A percentile compares a stretch with the other conserved stretches of the same genome.
phyloP scores from a whole-genome alignment of 164 flowering plant genomes.

The Buxus sempervirens region DNA sequence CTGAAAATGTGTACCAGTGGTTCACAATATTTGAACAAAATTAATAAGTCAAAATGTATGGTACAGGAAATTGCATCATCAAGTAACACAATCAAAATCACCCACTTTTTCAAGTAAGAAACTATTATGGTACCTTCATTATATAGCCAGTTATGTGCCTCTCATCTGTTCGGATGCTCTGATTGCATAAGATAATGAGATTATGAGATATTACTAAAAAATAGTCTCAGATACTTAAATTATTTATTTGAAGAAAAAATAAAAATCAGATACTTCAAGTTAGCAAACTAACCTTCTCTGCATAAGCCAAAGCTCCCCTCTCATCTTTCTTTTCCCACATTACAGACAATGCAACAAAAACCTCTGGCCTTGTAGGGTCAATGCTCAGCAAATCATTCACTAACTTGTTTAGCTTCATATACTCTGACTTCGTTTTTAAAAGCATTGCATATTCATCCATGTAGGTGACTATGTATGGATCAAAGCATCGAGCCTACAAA shows the following conservation, averaged over 20 bases:
- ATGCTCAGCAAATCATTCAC: constrained; percentile 81
- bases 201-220: constrained; percentile 8
- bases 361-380: constrained; percentile 85
- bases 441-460: constrained; percentile 99
- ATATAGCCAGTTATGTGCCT: constrained; percentile 83
- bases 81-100: neutral
- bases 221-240: neutral
- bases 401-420: constrained; percentile 71
- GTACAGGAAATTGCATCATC: constrained; percentile 1
- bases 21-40: constrained; percentile 11
- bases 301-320: constrained; percentile 71
- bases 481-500: constrained; percentile 78
- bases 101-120: neutral
- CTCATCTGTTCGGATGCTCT: constrained; percentile 87
- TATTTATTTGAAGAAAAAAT: neutral
- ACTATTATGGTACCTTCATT: constrained; percentile 65
- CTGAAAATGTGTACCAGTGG: constrained; percentile 34
- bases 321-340: constrained; percentile 94
- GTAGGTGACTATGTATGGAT: constrained; percentile 75
- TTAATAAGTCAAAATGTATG: neutral
- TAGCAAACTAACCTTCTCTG: constrained; percentile 66
- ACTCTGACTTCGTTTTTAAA: constrained; percentile 74
- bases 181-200: constrained; percentile 24
- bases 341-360: constrained; percentile 81
- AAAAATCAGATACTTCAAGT: neutral